Conservation (phyloP, 305 asterid genomes). For the Solanum hybrid region DNA sequence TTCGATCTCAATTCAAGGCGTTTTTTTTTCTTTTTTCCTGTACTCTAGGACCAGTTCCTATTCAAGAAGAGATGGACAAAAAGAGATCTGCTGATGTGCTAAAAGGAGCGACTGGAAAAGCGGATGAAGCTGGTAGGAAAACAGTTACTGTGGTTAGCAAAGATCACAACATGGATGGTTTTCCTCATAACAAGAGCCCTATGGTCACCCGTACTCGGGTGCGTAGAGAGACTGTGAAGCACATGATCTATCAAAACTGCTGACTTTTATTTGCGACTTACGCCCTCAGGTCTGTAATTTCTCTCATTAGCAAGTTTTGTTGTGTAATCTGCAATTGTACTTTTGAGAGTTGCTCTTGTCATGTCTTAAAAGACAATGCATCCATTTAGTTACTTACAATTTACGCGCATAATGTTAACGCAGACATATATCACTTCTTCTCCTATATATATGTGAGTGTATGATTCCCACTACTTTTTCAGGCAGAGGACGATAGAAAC, state of each 20-base stretch:
- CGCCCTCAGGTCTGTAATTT: background rate
- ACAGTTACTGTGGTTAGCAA: background rate
- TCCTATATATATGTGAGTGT: background rate
- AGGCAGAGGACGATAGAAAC: background rate
- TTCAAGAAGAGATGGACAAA: background rate
- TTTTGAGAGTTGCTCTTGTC: background rate
- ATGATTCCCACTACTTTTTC: background rate
- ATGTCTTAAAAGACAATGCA: background rate
- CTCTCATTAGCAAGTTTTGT: background rate
- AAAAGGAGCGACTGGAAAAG: background rate
- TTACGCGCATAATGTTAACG: background rate
- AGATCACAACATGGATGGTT: background rate
- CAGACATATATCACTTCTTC: background rate
- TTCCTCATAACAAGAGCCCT: background rate
- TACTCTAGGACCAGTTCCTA: background rate
- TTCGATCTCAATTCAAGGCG: background rate
- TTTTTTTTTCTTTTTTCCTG: background rate
- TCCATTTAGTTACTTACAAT: background rate
- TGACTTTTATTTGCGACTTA: background rate
- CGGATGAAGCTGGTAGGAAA: background rate
- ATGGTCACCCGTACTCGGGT: conserved; percentile 12
- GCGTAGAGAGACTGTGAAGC: conserved; percentile 26
- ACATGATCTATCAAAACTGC: conserved; percentile 15
- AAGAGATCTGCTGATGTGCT: background rate
- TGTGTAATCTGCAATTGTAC: background rate